Conservation (phyloP, 2,329 filamentous ascomycete genomes). For the Huntiella bhutanensis region DNA sequence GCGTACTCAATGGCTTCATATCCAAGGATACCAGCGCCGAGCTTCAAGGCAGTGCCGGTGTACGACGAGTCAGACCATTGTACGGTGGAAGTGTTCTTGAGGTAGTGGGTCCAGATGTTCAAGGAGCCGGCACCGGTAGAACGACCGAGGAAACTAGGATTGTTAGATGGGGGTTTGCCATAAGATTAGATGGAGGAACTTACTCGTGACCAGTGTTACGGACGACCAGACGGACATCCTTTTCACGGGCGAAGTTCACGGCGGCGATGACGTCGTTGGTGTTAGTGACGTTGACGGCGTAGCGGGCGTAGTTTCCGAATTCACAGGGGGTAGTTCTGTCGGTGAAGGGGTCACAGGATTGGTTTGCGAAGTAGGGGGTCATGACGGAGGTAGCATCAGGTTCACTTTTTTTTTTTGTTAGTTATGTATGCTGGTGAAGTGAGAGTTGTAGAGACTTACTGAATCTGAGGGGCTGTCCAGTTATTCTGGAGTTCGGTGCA, state of each 20-base stretch:
- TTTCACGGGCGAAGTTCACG: conserved; percentile 21
- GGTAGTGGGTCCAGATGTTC: conserved; percentile 22
- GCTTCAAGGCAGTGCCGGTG: conserved; percentile 30
- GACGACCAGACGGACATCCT: conserved; percentile 21
- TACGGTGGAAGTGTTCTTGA: conserved; percentile 18
- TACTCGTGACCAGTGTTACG: conserved; percentile 19
- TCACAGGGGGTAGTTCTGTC: conserved; percentile 21
- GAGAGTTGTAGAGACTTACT: conserved; percentile 16
- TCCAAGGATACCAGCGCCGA: conserved; percentile 34
- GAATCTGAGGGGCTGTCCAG: conserved; percentile 20
- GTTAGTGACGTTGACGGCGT: conserved; percentile 20
- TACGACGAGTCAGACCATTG: conserved; percentile 16
- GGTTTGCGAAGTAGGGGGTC: conserved; percentile 21
- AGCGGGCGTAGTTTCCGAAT: conserved; percentile 25
- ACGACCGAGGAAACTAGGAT: conserved; percentile 18
- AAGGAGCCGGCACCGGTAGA: conserved; percentile 20
- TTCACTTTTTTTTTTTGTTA: conserved; percentile 14
- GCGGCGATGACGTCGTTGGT: conserved; percentile 18
- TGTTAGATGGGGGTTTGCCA: not conserved
- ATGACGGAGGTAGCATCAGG: conserved; percentile 23
- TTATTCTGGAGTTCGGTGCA: conserved; percentile 22
- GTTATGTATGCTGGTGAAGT: not conserved
- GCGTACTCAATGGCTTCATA: conserved; percentile 33
- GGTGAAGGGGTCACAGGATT: conserved; percentile 22
- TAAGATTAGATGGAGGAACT: conserved; percentile 14